These are phyloP conservation scores for Knoxdaviesia proteae DNA, from an alignment of 2,329 filamentous ascomycete genomes.

Conservation along the genomic window DNA sequence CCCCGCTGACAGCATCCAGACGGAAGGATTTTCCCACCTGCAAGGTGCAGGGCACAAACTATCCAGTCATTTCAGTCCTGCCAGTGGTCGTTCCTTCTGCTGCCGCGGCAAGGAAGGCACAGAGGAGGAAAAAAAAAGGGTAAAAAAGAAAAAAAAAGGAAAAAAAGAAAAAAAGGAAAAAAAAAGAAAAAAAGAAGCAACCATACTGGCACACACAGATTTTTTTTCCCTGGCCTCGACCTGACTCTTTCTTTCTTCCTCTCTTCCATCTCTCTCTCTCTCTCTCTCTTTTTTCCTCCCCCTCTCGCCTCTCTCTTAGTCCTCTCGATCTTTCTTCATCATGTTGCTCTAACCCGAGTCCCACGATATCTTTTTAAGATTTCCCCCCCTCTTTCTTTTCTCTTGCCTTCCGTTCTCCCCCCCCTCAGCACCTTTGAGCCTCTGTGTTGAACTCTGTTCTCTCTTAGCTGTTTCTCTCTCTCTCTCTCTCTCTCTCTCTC, in stretches of 20 bases:
- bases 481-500: background rate
- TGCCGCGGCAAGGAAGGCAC: background rate
- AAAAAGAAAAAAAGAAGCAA: background rate
- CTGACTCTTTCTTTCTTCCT: background rate
- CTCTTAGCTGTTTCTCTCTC: background rate
- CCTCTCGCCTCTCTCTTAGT: background rate
- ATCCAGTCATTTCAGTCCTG: too few relatives aligned
- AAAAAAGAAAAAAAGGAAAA: background rate
- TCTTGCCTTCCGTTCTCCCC: background rate
- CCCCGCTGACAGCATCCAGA: too few relatives aligned
- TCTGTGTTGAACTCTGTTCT: background rate
- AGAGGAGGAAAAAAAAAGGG: background rate
- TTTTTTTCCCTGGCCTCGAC: too few relatives aligned
- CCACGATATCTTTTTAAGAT: background rate
- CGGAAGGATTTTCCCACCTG: too few relatives aligned
- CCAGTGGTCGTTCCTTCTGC: background rate
- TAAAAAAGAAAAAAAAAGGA: background rate
- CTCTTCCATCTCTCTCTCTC: background rate
- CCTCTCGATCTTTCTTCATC: background rate
- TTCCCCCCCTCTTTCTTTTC: background rate
- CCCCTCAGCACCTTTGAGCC: background rate
- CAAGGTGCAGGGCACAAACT: too few relatives aligned
- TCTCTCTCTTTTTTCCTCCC: background rate
- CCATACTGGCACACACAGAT: background rate
- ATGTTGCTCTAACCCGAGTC: background rate